These are phyloP conservation scores for Geranium rotundifolium DNA, from an alignment of 345 rosid genomes.

Conservation along the genomic window DNA sequence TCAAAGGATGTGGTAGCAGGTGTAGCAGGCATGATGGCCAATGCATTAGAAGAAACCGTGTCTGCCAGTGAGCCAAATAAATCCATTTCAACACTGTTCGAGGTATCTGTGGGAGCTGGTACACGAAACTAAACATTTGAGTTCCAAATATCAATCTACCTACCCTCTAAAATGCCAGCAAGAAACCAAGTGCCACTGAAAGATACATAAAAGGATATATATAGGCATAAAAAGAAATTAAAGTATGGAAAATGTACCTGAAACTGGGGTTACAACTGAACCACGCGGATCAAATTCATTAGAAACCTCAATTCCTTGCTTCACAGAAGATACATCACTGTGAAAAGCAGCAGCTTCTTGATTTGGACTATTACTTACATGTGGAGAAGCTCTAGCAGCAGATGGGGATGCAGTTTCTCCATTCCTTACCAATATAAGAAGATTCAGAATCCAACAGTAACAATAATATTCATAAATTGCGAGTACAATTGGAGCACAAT, in stretches of 20 bases:
- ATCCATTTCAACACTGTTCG: conserved; percentile 60
- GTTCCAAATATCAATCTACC: not conserved
- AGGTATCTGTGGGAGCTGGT: conserved; percentile 27
- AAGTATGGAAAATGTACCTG: conserved; percentile 30
- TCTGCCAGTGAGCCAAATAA: conserved; percentile 73
- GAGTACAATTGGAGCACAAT: conserved; percentile 7
- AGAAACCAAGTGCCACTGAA: not conserved
- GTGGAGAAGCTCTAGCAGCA: conserved; percentile 45
- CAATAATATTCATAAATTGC: conserved; percentile 9
- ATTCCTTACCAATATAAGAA: conserved; percentile 30
- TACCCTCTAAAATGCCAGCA: conserved; percentile 4
- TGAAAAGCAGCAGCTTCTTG: conserved; percentile 14
- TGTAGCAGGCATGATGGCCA: conserved; percentile 58
- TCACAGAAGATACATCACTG: conserved; percentile 17
- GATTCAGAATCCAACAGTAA: conserved; percentile 11
- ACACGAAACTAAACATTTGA: conserved; percentile 12
- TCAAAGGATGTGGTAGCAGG: conserved; percentile 29
- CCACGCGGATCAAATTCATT: conserved; percentile 94
- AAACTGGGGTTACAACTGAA: conserved; percentile 17
- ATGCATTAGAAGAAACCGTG: conserved; percentile 39
- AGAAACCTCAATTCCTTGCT: conserved; percentile 30
- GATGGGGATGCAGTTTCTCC: conserved; percentile 44
- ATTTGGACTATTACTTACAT: conserved; percentile 15
- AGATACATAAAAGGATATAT: too few relatives aligned
- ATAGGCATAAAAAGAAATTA: not conserved